Conservation (phyloP, 306 rosid species). For the Erythrophleum fordii region DNA sequence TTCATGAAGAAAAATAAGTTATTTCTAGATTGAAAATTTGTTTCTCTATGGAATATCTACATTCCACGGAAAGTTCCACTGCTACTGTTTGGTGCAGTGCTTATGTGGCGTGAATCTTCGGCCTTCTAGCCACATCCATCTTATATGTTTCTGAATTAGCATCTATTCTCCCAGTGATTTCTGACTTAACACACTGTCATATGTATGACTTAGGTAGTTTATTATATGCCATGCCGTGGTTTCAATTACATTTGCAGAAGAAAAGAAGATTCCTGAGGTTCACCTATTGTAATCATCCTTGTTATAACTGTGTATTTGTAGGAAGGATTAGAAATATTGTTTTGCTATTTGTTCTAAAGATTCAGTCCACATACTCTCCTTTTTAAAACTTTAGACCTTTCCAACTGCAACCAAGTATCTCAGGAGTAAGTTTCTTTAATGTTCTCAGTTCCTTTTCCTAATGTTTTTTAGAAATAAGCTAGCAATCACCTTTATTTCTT, state of each 20-base stretch:
- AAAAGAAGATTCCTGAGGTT: slow-evolving; percentile 90
- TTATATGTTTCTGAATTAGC: slow-evolving; percentile 18
- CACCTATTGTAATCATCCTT: slow-evolving; percentile 4
- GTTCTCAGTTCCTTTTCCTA: slow-evolving; percentile 35
- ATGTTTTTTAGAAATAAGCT: slow-evolving; percentile 3
- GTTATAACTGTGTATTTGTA: slow-evolving; percentile 8
- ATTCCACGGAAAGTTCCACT: too few relatives aligned
- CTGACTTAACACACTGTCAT: slow-evolving; percentile 38
- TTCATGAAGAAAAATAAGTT: slow-evolving; percentile 22
- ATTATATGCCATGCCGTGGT: slow-evolving; percentile 84
- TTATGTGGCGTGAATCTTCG: slow-evolving; percentile 19
- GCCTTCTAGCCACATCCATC: neutral
- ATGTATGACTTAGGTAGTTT: slow-evolving; percentile 70
- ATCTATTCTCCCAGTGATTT: slow-evolving; percentile 31
- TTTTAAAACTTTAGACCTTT: slow-evolving; percentile 64
- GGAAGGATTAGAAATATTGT: slow-evolving; percentile 19
- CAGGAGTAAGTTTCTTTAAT: slow-evolving; percentile 59
- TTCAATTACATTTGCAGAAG: slow-evolving; percentile 79
- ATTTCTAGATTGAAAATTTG: slow-evolving; percentile 22
- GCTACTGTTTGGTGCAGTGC: slow-evolving; percentile 8
- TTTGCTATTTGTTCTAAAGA: neutral
- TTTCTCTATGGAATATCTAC: slow-evolving; percentile 25
- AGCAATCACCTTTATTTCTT: slow-evolving; percentile 31
- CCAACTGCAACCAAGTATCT: slow-evolving; percentile 66
- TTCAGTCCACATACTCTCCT: slow-evolving; percentile 5